These are phyloP conservation scores for Keithomyces neogunnii DNA, from an alignment of 2,329 filamentous ascomycete species.

Conservation along the genomic window DNA sequence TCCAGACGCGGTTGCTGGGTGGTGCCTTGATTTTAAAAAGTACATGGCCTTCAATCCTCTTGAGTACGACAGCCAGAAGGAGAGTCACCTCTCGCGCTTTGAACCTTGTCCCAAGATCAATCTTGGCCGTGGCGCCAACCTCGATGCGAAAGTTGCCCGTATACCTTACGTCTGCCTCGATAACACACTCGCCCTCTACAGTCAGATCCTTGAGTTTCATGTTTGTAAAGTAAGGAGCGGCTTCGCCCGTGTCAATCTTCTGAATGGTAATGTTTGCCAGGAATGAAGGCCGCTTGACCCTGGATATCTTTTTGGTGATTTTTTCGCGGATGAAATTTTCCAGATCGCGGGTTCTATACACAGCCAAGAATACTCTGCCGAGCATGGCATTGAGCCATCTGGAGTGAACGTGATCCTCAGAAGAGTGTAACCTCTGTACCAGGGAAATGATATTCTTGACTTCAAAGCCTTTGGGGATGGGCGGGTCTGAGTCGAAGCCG, in stretches of 20 bases:
- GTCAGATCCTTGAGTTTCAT: slow-evolving; percentile 81
- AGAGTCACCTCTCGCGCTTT: slow-evolving; percentile 86
- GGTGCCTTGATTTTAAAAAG: slow-evolving; percentile 86
- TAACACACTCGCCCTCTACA: slow-evolving; percentile 80
- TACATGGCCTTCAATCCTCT: slow-evolving; percentile 76
- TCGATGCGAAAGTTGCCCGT: slow-evolving; percentile 83
- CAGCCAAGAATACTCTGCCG: slow-evolving; percentile 75
- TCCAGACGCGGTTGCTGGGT: slow-evolving; percentile 93
- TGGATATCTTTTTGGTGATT: slow-evolving; percentile 90
- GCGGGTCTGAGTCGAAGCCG: slow-evolving; percentile 44
- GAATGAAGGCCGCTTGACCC: slow-evolving; percentile 86
- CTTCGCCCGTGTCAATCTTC: slow-evolving; percentile 76
- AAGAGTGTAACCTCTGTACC: slow-evolving; percentile 83
- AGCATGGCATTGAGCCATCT: slow-evolving; percentile 91
- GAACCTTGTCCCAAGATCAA: slow-evolving; percentile 82
- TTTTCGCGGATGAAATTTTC: slow-evolving; percentile 74
- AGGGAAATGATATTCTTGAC: slow-evolving; percentile 80
- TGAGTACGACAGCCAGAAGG: slow-evolving; percentile 76
- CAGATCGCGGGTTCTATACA: slow-evolving; percentile 78
- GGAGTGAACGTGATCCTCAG: slow-evolving; percentile 82
- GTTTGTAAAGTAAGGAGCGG: slow-evolving; percentile 82
- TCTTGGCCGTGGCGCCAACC: slow-evolving; percentile 83
- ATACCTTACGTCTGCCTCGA: slow-evolving; percentile 84
- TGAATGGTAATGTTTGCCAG: slow-evolving; percentile 77
- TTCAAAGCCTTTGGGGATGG: slow-evolving; percentile 68